Base-by-base conservation (phyloP, 2,329 filamentous ascomycete genomes). In the Exserohilum rostratum region DNA sequence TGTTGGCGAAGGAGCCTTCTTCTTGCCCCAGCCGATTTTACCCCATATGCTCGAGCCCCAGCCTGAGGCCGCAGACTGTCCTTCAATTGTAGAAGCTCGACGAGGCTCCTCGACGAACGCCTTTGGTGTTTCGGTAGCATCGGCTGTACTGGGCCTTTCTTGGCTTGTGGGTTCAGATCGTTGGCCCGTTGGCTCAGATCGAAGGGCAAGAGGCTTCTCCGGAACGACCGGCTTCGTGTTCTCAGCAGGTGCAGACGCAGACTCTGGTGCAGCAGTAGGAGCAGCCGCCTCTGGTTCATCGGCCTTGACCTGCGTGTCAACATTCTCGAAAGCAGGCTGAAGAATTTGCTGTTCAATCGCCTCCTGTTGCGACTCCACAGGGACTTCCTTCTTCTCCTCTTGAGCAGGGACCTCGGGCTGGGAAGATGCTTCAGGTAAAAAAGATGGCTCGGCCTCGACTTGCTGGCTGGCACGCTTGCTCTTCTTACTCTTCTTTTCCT, bases 401-500 rank as follows among this genome's bases (percentile, higher is more conserved):
- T 50, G 50, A 22, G 37, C 5, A 20, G 49, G 18, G 3, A 46
- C 43, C 9, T 50, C 53, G 2, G 57, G 55, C n/a, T 61, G 29
- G n/a, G 33, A 15, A 6, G 50, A 27, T 37, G 57, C 53, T 5
- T 60, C 59, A 11, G 53, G 3, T 25, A 66, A 6, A 42, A 25
- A 15, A 25, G 22, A 25, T 7, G 4, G 53, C 5, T 60, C 58
- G 10, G 54, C 3, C 34, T 67, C 63, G n/a, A 58, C 29, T 42
- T 60, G 55, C 30, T 62, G 61, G 52, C 57, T 70, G 7, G 50
- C 64, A 34, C 63, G 66, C 51, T 66, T 68, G 0, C 55, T 59
- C 50, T 72, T 73, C 62, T 72, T 72, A 4, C 30, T 58, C 55
- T 73, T 73, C 59, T 72, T 72, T 13, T 53, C 70, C 50, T 70